phyloP scores from a whole-genome alignment of 179 eudicot genomes.

The Beta lomatogona region DNA sequence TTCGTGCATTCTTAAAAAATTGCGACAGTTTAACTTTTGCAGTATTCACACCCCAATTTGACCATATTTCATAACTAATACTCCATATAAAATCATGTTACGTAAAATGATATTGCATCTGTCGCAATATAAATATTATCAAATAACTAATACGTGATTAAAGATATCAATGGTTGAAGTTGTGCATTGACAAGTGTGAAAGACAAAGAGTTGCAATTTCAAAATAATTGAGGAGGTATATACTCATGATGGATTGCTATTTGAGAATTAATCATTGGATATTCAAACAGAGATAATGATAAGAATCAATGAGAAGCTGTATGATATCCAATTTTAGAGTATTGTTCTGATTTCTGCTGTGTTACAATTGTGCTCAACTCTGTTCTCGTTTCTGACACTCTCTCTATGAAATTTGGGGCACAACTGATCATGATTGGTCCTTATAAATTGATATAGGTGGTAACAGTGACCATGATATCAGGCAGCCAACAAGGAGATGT shows the following conservation, averaged over 20 bases:
- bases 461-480: slow-evolving; percentile 43
- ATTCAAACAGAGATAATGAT: neutral
- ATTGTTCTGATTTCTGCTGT: neutral
- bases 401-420: neutral
- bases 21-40: no score
- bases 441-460: slow-evolving; percentile 38
- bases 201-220: no score
- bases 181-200: no score
- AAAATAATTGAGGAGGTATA: no score
- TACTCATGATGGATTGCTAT: neutral
- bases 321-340: neutral
- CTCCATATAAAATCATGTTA: no score
- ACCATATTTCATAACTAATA: no score
- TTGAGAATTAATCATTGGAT: neutral
- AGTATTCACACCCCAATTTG: no score
- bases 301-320: neutral
- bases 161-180: no score
- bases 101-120: no score
- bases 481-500: slow-evolving; percentile 49
- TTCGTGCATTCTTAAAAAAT: no score
- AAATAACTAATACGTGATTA: no score
- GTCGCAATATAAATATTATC: no score
- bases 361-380: neutral
- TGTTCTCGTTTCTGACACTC: neutral
- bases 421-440: neutral